Evolutionary conservation across 345 rosid genomes (phyloP).

Genomic region (Lepidium sativum): DNA sequence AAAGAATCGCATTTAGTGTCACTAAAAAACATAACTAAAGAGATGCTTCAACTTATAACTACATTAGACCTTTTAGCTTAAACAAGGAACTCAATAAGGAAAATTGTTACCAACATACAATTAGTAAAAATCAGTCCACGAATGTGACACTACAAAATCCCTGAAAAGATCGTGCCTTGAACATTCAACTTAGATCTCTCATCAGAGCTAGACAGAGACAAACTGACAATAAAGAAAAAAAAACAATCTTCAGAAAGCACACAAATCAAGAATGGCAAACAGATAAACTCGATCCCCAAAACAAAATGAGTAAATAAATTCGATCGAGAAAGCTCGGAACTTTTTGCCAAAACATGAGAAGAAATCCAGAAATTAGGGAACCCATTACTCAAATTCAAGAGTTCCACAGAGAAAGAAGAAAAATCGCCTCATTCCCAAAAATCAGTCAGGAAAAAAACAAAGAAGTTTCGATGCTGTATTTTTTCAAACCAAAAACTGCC

Average conservation of each 20-base stretch:
- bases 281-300: conserved; percentile 4
- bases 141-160: neutral
- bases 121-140: conserved; percentile 5
- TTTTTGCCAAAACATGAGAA: neutral
- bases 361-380: neutral
- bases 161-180: neutral
- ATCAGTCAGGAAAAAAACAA: neutral
- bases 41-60: neutral
- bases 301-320: neutral
- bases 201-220: neutral
- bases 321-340: neutral
- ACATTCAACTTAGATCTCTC: neutral
- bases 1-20: conserved; percentile 20
- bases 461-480: neutral
- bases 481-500: neutral
- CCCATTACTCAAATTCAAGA: conserved; percentile 10
- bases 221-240: neutral
- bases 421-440: neutral
- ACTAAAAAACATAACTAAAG: conserved; percentile 8
- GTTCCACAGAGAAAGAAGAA: neutral
- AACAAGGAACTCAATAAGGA: neutral
- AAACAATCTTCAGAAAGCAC: neutral
- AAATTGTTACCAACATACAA: neutral
- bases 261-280: neutral
- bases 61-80: neutral